phyloP scores from a whole-genome alignment of 768 basidiomycete species.

The Boletus rubropictus region DNA sequence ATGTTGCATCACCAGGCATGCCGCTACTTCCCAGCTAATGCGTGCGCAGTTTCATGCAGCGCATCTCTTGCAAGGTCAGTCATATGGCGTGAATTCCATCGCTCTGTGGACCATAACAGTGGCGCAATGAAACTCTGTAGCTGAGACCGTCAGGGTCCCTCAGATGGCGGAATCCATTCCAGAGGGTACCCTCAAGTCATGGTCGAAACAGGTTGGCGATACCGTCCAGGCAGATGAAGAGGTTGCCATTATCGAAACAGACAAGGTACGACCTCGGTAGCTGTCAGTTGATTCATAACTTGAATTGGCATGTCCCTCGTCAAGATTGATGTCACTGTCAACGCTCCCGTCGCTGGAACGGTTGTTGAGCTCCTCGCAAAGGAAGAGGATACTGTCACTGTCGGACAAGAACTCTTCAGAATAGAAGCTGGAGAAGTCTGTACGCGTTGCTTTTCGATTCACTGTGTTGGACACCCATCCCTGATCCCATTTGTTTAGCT shows the following conservation, averaged over 20 bases:
- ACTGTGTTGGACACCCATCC: neutral
- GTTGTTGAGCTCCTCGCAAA: constrained; percentile 81
- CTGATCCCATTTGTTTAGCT: constrained; percentile 10
- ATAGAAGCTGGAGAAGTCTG: constrained; percentile 77
- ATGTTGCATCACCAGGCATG: constrained; percentile 35
- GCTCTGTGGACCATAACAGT: constrained; percentile 7
- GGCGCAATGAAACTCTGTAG: constrained; percentile 33
- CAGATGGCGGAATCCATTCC: constrained; percentile 99
- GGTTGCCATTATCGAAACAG: constrained; percentile 96
- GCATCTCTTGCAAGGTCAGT: constrained; percentile 61
- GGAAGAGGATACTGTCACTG: constrained; percentile 91
- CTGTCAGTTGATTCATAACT: neutral
- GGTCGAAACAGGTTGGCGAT: constrained; percentile 92
- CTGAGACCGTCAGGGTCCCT: constrained; percentile 89
- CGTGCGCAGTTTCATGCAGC: constrained; percentile 67
- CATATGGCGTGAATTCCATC: constrained; percentile 14
- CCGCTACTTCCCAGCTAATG: constrained; percentile 41
- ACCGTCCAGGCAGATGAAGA: constrained; percentile 89
- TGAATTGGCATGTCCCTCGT: constrained; percentile 6
- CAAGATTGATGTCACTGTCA: constrained; percentile 96
- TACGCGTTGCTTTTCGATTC: constrained; percentile 22
- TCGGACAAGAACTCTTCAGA: constrained; percentile 91
- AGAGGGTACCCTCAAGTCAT: constrained; percentile 92
- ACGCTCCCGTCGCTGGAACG: constrained; percentile 82
- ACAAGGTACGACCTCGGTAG: constrained; percentile 60